Percentiles rank a stretch among this genome's conserved stretches.
These are phyloP conservation scores for Microcyclosporella mali DNA, from an alignment of 2,329 filamentous ascomycete genomes.

Conservation along the genomic window DNA sequence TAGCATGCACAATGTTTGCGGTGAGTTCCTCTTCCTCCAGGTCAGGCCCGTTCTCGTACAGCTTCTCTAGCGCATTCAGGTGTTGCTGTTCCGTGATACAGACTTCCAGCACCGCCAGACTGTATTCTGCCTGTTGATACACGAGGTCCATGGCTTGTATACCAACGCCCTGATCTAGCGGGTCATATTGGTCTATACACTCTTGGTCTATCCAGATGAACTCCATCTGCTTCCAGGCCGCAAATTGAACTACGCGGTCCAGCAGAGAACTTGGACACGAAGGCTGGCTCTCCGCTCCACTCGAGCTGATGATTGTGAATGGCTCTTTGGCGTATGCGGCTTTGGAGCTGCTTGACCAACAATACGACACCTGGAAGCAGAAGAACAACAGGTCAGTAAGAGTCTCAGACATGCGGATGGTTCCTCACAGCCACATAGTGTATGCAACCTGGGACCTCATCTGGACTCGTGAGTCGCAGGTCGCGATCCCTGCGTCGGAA, in stretches of 20 bases:
- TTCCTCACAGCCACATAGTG: slow-evolving; percentile 3
- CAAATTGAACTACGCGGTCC: slow-evolving; percentile 7
- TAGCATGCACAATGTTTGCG: slow-evolving; percentile 3
- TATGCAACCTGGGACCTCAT: not conserved
- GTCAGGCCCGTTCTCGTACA: slow-evolving; percentile 1
- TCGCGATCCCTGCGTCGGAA: not conserved
- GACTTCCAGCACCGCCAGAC: slow-evolving; percentile 7
- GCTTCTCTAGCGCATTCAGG: slow-evolving; percentile 13
- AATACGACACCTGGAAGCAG: no score
- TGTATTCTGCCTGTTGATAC: slow-evolving; percentile 7
- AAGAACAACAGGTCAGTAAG: no score
- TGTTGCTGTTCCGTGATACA: slow-evolving; percentile 18
- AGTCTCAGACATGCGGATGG: no score
- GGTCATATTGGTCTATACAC: slow-evolving; percentile 11
- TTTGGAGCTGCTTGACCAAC: not conserved
- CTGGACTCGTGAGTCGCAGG: not conserved
- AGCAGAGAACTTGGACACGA: slow-evolving; percentile 4
- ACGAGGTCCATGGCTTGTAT: slow-evolving; percentile 17
- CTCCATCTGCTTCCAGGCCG: slow-evolving; percentile 1
- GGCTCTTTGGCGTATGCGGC: not conserved
- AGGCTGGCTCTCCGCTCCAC: not conserved
- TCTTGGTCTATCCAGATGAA: slow-evolving; percentile 17
- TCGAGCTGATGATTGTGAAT: not conserved
- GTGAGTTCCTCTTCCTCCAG: not conserved
- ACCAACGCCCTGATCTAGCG: slow-evolving; percentile 6